These are phyloP conservation scores for Lentinula sp. DNA, from an alignment of 768 basidiomycete species.

Conservation along the genomic window DNA sequence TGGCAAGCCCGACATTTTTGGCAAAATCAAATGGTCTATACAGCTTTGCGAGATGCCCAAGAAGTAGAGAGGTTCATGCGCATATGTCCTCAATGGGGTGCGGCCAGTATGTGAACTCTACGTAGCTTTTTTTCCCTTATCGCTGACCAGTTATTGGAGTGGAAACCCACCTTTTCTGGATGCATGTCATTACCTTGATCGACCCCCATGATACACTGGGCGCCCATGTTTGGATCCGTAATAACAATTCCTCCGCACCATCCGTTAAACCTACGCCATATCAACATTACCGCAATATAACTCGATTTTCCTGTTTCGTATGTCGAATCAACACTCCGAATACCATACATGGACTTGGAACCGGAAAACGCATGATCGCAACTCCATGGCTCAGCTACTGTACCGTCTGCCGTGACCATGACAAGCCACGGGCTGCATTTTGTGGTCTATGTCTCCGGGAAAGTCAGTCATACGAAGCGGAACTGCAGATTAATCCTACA, in stretches of 20 bases:
- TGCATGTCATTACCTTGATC: constrained; percentile 51
- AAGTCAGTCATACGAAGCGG: constrained; percentile 35
- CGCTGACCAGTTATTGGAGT: constrained; percentile 30
- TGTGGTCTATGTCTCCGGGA: constrained; percentile 71
- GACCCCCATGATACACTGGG: constrained; percentile 57
- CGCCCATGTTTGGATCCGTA: constrained; percentile 40
- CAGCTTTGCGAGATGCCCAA: constrained; percentile 53
- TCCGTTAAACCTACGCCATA: constrained; percentile 42
- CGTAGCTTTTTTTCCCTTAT: background rate
- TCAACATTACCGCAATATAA: constrained; percentile 58
- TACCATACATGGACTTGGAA: constrained; percentile 42
- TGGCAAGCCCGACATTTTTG: constrained; percentile 38
- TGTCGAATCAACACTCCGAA: constrained; percentile 65
- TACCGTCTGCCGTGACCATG: constrained; percentile 59
- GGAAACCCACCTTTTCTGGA: constrained; percentile 67
- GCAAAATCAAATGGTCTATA: constrained; percentile 58
- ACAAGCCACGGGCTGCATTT: constrained; percentile 42
- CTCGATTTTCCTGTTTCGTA: constrained; percentile 49
- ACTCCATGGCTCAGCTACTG: constrained; percentile 41
- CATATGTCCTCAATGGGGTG: constrained; percentile 54
- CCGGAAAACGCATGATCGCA: constrained; percentile 38
- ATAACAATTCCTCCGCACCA: constrained; percentile 25
- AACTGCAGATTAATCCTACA: constrained; percentile 17
- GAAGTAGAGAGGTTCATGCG: constrained; percentile 59
- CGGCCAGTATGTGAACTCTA: constrained; percentile 43